These are phyloP conservation scores for Gymnopilus junonius DNA, from an alignment of 768 basidiomycete species.

Conservation along the genomic window DNA sequence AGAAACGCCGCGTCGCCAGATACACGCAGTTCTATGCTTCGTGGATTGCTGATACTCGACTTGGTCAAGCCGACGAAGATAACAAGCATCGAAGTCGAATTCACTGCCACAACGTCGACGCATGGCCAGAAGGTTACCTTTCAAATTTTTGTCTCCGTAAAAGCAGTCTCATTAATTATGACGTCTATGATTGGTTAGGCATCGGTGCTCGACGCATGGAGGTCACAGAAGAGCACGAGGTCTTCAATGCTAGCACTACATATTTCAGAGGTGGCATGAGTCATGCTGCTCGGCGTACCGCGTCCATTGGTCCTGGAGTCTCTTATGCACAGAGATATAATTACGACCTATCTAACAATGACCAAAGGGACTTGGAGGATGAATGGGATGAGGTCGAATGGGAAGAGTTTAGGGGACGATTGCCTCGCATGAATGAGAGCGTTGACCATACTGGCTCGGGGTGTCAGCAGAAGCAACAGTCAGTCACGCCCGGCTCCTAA, in stretches of 20 bases:
- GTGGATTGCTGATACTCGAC: conserved; percentile 63
- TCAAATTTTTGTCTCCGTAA: conserved; percentile 3
- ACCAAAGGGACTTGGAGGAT: conserved; percentile 37
- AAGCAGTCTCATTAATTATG: neutral
- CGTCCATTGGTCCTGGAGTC: conserved; percentile 54
- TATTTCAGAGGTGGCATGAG: conserved; percentile 69
- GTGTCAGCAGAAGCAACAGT: conserved; percentile 13
- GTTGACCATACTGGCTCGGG: conserved; percentile 6
- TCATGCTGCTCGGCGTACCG: conserved; percentile 34
- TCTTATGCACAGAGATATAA: conserved; percentile 28
- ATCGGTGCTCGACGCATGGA: conserved; percentile 78
- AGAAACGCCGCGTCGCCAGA: conserved; percentile 25
- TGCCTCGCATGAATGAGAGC: conserved; percentile 1
- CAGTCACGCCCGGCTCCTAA: neutral
- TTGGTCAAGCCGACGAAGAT: conserved; percentile 81
- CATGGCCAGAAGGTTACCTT: conserved; percentile 83
- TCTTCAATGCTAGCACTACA: conserved; percentile 71
- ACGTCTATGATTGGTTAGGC: conserved; percentile 34
- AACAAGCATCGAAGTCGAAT: conserved; percentile 80
- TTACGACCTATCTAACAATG: conserved; percentile 19
- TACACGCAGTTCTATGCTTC: conserved; percentile 54
- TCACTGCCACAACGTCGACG: conserved; percentile 74
- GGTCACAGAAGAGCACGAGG: conserved; percentile 74
- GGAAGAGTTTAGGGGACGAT: conserved; percentile 13
- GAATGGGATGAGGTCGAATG: conserved; percentile 28